Base-by-base conservation (phyloP, 805 yeast species). In the Lipomyces sp. region DNA sequence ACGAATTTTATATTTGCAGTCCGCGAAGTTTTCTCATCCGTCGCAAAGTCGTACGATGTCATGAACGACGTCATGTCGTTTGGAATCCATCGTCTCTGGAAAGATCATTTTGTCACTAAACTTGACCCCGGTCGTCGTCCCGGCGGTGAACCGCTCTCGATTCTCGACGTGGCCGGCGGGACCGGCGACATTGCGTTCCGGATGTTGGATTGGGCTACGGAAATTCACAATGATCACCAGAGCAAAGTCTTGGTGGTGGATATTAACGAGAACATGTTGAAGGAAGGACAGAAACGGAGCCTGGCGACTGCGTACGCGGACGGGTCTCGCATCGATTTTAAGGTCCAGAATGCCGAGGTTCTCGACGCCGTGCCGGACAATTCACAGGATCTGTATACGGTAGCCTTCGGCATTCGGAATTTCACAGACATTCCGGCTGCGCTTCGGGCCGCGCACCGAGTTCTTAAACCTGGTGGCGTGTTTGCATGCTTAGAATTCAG, bases 21-120 rank as follows among this genome's bases (percentile, higher is more conserved):
- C 34, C 89, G 90, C 59, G 88, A 88, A 33, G 98, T 95, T 34
- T 95, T 95, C 77, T 90, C 97, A 4, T 90, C 96, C 4, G 99
- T 95, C 51, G 99, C 99, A 2, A 86, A 92, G 45, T 92, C 87
- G 64, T 95, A 95, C 78, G 99, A 95, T 80, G 83, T 92, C 60
- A 95, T 95, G 99, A 95, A 95, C 80, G 99, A 95, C 79, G 97
- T 92, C 55, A 95, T 95, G 99, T 91, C 97, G 5, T 77, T 93
- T 77, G 99, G 99, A 53, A 84, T 95, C 58, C 99, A 95, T 77
- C 84, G 99, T 74, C 81, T 94, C 57, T 95, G 99, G 99, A 95
- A 95, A 76, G 86, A 85, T 75, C 97, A 93, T 75, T 89, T 95
- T 76, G 92, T 95, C 74, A 84, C 87, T 73, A 86, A 90, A 71